Base-by-base conservation (phyloP, 116 monocot species). In the Cymodocea nodosa region DNA sequence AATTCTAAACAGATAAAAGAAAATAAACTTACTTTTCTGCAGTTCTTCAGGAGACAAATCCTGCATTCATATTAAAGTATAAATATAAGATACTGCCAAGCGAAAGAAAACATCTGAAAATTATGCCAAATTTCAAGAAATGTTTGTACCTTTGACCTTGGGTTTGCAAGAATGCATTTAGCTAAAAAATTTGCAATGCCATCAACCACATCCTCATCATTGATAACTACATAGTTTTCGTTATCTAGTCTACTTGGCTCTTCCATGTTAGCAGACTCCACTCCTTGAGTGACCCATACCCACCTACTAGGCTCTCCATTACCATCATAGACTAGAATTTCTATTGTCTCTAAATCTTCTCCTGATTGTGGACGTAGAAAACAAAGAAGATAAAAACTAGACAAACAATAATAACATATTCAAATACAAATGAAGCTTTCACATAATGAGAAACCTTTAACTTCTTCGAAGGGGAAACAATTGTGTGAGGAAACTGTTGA, bases 181-280 rank as follows among this genome's bases (percentile, higher is more conserved):
- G 91, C 89, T 53, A 92, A 75, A 72, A 91, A 98, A 67, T 77
- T 73, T 13, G 92, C 81, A 69, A 98, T 73, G 44, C 97, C 88
- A 77, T 98, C 97, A 66, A 98, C 73, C 58, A 91, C 78, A 77
- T 88, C 74, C 2, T 98, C 92, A 71, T 98, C 88, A 66, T 50
- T 82, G 57, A 98, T 62, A 36, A 91, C 62, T 25, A 86, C 68
- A 74, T 98, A 92, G 63, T 75, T 85, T 60, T 91, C 91, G 61
- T 84, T 65, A 70, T 92, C 92, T 72, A 98, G 91, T 48, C 72
- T 80, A 75, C 97, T 83, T 0, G 50, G 70, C 72, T 97, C 97
- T 68, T 97, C 92, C 65, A 80, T 58, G 35, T 56, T 68, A 70
- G 70, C 58, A 62, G 79, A 74, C 73, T 61, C 60, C 77, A 76